Percentiles rank a stretch among this genome's conserved stretches.
phyloP scores from a whole-genome alignment of 371 early-diverging fungal species.

The Haplosporangium sp. region DNA sequence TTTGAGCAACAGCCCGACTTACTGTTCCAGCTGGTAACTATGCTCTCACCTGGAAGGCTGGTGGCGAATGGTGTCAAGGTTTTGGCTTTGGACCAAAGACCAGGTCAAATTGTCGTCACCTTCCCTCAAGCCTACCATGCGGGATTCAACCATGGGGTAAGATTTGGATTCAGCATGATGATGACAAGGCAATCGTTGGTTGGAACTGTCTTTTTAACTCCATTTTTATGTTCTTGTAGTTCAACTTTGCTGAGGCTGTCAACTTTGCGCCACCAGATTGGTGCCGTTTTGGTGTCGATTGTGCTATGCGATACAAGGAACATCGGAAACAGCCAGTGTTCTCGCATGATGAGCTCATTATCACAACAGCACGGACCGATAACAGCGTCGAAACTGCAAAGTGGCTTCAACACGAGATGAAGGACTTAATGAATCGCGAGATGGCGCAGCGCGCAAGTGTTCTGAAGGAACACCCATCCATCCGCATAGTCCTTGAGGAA shows the following conservation, averaged over 20 bases:
- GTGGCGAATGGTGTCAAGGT: slow-evolving; percentile 81
- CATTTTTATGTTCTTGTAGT: slow-evolving; percentile 51
- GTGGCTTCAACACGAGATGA: slow-evolving; percentile 70
- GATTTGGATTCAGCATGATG: not conserved
- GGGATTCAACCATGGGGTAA: slow-evolving; percentile 96
- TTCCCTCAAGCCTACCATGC: slow-evolving; percentile 96
- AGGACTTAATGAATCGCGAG: slow-evolving; percentile 70
- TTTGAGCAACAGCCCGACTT: slow-evolving; percentile 93
- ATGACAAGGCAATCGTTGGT: not conserved
- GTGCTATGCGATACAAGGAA: slow-evolving; percentile 82
- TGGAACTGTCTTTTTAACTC: not conserved
- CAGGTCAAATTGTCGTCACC: slow-evolving; percentile 95
- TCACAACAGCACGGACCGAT: slow-evolving; percentile 65
- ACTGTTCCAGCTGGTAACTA: slow-evolving; percentile 91
- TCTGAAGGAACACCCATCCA: slow-evolving; percentile 56
- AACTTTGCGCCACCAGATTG: slow-evolving; percentile 96
- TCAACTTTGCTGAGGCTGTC: slow-evolving; percentile 96
- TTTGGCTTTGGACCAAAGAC: slow-evolving; percentile 86
- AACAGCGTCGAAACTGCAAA: slow-evolving; percentile 56
- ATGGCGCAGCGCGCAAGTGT: slow-evolving; percentile 61
- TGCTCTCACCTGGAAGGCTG: slow-evolving; percentile 87
- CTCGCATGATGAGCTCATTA: slow-evolving; percentile 91
- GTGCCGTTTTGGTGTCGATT: slow-evolving; percentile 85
- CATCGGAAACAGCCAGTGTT: slow-evolving; percentile 90
- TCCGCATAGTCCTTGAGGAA: slow-evolving; percentile 58